These are phyloP conservation scores for Solanum tarijense DNA, from an alignment of 257 asterid genomes.

Conservation along the genomic window DNA sequence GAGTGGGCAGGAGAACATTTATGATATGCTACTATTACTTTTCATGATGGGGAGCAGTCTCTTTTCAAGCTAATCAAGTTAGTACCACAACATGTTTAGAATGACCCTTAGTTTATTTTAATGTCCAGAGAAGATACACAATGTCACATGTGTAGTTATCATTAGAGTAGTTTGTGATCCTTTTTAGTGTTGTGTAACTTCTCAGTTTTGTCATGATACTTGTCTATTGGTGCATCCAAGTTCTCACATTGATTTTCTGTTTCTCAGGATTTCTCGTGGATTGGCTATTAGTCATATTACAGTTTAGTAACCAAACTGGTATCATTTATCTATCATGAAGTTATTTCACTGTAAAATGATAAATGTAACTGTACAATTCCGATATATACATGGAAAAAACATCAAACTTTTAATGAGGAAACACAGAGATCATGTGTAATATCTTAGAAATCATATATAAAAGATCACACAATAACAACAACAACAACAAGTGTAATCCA, in stretches of 20 bases:
- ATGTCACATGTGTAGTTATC: neutral
- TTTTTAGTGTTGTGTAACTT: neutral
- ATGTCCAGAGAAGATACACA: neutral
- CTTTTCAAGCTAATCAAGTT: neutral
- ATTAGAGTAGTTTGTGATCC: neutral
- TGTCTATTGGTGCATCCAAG: neutral
- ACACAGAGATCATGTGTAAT: neutral
- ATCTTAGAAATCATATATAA: neutral
- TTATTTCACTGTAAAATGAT: neutral
- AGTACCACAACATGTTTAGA: neutral
- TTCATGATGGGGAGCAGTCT: neutral
- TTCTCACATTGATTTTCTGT: neutral
- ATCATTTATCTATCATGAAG: neutral
- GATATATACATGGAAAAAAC: neutral
- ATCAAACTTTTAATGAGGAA: neutral
- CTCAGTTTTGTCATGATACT: neutral
- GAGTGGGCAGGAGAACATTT: neutral
- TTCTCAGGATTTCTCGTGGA: neutral
- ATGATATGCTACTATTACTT: neutral
- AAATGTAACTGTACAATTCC: neutral
- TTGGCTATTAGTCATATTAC: neutral
- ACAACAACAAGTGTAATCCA: too few relatives aligned
- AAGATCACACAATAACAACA: neutral
- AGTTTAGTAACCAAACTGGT: neutral
- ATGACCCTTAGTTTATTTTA: neutral